Evolutionary conservation across 108 stramenopile species (phyloP), one percentile per base, ranked within the genome.

Genomic region (Mayamaea pseudoterrestris): DNA sequence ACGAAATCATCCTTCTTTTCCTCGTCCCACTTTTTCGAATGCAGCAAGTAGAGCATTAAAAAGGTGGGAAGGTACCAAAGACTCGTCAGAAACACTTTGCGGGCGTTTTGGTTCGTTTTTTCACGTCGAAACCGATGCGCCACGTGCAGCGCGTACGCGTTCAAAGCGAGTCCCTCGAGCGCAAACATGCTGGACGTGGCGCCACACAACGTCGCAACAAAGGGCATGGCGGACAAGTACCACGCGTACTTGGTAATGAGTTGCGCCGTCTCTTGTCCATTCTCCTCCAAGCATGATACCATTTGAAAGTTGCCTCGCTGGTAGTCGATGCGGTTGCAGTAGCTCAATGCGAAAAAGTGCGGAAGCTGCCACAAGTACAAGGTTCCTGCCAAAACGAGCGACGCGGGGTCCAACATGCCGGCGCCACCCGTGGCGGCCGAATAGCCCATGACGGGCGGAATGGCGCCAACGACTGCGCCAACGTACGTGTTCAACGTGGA

Each of bases 391-490:
- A 98, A 61, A n/a, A 95, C 35, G 27, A 80, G 45, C 32, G 79
- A 68, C 58, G 87, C 83, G 11, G 80, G 46, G 65, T 87, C 87
- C 41, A 75, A 40, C 28, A 69, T 16, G n/a, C 50, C 28, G 3
- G 54, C 44, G 17, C 89, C 92, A 20, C 90, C 89, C 0, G 78
- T 84, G 4, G 96, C 95, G 12, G 98, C 98, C 27, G 90, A 78
- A 80, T 88, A 99, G 16, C 96, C 98, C 90, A 99, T 99, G 17
- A 99, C 73, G 5, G 98, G 98, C 0, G 98, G 98, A 11, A 99
- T 71, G 4, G 94, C 97, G 22, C 98, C 98, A 6, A 99, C 98
- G 8, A 98, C 74, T 3, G 97, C 94, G 11, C 98, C 98, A 5
- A 99, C 76, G 94, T 93, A 95, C 0, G 98, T 98, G 74, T 99